phyloP scores from a whole-genome alignment of 1,284 basidiomycete genomes.

The Ustilago nuda region DNA sequence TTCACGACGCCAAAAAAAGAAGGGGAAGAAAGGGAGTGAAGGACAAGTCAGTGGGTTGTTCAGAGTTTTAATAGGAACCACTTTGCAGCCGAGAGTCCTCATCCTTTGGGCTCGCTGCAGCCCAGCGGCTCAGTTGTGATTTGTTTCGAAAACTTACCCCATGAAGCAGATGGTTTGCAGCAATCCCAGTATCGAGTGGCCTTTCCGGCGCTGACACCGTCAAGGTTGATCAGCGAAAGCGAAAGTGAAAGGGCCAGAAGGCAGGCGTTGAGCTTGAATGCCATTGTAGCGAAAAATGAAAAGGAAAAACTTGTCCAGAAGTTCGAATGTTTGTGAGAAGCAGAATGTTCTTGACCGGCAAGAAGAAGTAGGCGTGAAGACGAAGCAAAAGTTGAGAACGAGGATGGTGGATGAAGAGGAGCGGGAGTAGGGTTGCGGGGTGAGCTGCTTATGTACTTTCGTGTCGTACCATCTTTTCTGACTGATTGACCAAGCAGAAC shows the following conservation, averaged over 20 bases:
- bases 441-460: not conserved
- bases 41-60: not conserved
- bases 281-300: slow-evolving; percentile 11
- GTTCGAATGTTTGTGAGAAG: not conserved
- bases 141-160: not conserved
- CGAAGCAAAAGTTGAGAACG: not conserved
- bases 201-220: slow-evolving; percentile 32
- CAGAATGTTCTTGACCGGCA: slow-evolving; percentile 12
- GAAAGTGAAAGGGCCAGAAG: slow-evolving; percentile 31
- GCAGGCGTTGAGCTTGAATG: slow-evolving; percentile 37
- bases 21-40: not conserved
- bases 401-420: not conserved
- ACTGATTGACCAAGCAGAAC: too few relatives aligned
- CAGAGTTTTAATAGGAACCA: too few relatives aligned
- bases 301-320: not conserved
- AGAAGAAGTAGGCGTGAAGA: not conserved
- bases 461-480: not conserved
- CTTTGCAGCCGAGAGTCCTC: too few relatives aligned
- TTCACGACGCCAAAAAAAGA: not conserved
- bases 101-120: too few relatives aligned
- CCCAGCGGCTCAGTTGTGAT: not conserved
- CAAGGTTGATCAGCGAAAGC: slow-evolving; percentile 29
- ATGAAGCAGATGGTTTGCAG: slow-evolving; percentile 15
- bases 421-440: not conserved
- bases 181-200: slow-evolving; percentile 47